Base-by-base conservation (phyloP, 352 stramenopile genomes). In the Elongisporangium prolatum region DNA sequence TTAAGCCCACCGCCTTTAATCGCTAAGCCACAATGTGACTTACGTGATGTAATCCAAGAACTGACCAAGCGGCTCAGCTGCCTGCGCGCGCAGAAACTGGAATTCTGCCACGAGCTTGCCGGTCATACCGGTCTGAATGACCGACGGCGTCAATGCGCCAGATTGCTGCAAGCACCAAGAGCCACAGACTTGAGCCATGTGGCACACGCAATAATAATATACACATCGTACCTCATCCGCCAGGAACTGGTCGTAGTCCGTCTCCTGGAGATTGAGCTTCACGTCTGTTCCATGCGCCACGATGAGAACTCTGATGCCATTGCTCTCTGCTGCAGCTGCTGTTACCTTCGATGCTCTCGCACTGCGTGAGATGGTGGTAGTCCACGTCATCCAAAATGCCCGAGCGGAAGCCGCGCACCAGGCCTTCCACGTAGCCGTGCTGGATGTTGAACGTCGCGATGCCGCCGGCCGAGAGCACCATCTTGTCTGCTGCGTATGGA, bases 41-140 rank as follows among this genome's bases (percentile, higher is more conserved):
- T 91, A 99, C 59, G 94, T 98, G 77, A 99, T 99, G 74, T 98
- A 99, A 60, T 99, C 97, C 21, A 99, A 66, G 72, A 99, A 99
- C 54, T 95, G 91, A 50, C 86, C 86, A 25, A 99, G 81, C 16
- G 97, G 97, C 72, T 99, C 95, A 47, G 97, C 85, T 3, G 97
- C 91, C 67, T 99, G 96, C 14, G 96, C 94, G 49, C 97, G 92
- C 40, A 99, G 65, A 68, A 98, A 99, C 56, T 98, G 82, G 73
- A 99, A 99, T 75, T 99, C 97, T 37, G 86, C 67, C 48, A 96
- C 89, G 13, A 97, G 80, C 64, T 97, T 97, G 61, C 95, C 91
- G 48, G 85, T 91, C 54, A 79, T 94, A n/a, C 78, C 69, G 49
- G 79, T 47, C 80, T 97, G 77, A 79, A 95, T 96, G 74, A 91